Conservation (phyloP, 2,329 filamentous ascomycete genomes). For the Ascochyta lentis region DNA sequence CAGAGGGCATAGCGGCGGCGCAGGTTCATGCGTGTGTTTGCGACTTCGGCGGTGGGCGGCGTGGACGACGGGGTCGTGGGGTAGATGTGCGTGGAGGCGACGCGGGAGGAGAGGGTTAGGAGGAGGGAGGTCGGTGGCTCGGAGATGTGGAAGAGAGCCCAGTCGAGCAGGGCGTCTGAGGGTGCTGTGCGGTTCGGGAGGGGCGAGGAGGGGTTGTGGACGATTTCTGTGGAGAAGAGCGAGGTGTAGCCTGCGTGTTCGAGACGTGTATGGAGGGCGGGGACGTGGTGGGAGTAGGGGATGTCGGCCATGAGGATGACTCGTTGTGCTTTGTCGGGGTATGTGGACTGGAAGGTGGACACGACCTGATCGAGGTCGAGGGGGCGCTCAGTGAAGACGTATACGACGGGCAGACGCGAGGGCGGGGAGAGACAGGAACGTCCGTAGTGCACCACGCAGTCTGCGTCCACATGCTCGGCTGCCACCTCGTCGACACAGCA, state of each 20-base stretch:
- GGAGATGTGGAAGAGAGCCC: slow-evolving; percentile 85
- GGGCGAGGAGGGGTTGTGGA: slow-evolving; percentile 77
- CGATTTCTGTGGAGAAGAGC: slow-evolving; percentile 72
- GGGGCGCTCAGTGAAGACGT: slow-evolving; percentile 81
- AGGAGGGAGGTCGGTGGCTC: slow-evolving; percentile 82
- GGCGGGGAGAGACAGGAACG: slow-evolving; percentile 91
- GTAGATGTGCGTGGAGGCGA: slow-evolving; percentile 79
- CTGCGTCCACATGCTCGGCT: slow-evolving; percentile 88
- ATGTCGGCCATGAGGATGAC: slow-evolving; percentile 88
- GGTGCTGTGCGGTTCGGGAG: slow-evolving; percentile 85
- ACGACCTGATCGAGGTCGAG: slow-evolving; percentile 68
- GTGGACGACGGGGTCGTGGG: slow-evolving; percentile 57
- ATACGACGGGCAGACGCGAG: slow-evolving; percentile 82
- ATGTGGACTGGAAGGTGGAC: slow-evolving; percentile 71
- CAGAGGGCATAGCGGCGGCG: slow-evolving; percentile 88
- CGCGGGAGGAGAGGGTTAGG: slow-evolving; percentile 83
- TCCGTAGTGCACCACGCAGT: slow-evolving; percentile 94
- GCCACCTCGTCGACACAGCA: slow-evolving; percentile 98
- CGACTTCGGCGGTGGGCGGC: slow-evolving; percentile 49
- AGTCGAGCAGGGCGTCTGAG: slow-evolving; percentile 62
- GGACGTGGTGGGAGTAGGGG: slow-evolving; percentile 80
- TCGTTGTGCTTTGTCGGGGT: slow-evolving; percentile 67
- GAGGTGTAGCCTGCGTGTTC: slow-evolving; percentile 70
- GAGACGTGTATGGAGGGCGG: slow-evolving; percentile 63
- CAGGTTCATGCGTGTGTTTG: slow-evolving; percentile 65